These are phyloP conservation scores for Ceratobasidium papillatum DNA, from an alignment of 1,284 basidiomycete species.

Conservation along the genomic window DNA sequence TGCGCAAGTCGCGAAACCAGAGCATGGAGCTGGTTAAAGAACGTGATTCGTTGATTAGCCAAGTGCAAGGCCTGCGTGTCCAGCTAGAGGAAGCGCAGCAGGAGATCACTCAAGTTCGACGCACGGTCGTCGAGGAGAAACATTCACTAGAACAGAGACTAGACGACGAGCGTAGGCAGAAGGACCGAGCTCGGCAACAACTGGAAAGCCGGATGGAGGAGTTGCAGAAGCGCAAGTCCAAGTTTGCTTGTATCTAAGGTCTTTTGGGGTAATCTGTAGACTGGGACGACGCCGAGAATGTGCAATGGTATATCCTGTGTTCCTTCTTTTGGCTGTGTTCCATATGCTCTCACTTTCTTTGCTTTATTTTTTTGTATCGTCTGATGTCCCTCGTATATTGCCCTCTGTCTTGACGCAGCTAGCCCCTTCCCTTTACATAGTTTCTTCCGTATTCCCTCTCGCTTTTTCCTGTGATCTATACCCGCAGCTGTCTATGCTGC, in stretches of 20 bases:
- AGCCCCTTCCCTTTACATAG: slow-evolving; percentile 43
- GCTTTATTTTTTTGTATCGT: slow-evolving; percentile 35
- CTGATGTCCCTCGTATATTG: slow-evolving; percentile 10
- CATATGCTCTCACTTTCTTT: slow-evolving; percentile 58
- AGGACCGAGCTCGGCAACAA: slow-evolving; percentile 82
- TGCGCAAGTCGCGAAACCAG: slow-evolving; percentile 90
- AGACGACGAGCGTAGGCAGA: slow-evolving; percentile 82
- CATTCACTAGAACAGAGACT: slow-evolving; percentile 80
- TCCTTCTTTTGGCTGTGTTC: slow-evolving; percentile 8
- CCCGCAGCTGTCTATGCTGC: slow-evolving; percentile 32
- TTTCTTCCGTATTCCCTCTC: slow-evolving; percentile 41
- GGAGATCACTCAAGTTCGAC: slow-evolving; percentile 78
- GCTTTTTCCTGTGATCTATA: slow-evolving; percentile 40
- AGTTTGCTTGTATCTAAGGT: slow-evolving; percentile 59
- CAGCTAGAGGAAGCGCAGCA: slow-evolving; percentile 79
- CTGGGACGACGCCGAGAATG: slow-evolving; percentile 33
- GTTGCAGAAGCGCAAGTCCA: slow-evolving; percentile 80
- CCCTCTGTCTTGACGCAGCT: slow-evolving; percentile 37
- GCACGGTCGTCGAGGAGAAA: slow-evolving; percentile 84
- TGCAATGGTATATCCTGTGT: slow-evolving; percentile 34
- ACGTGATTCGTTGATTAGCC: slow-evolving; percentile 73
- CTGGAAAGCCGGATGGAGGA: slow-evolving; percentile 87
- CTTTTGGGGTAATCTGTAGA: slow-evolving; percentile 23
- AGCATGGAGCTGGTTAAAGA: slow-evolving; percentile 86
- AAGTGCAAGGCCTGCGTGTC: slow-evolving; percentile 69